Conservation (phyloP, 805 yeast species). For the Yarrowia deformans region DNA sequence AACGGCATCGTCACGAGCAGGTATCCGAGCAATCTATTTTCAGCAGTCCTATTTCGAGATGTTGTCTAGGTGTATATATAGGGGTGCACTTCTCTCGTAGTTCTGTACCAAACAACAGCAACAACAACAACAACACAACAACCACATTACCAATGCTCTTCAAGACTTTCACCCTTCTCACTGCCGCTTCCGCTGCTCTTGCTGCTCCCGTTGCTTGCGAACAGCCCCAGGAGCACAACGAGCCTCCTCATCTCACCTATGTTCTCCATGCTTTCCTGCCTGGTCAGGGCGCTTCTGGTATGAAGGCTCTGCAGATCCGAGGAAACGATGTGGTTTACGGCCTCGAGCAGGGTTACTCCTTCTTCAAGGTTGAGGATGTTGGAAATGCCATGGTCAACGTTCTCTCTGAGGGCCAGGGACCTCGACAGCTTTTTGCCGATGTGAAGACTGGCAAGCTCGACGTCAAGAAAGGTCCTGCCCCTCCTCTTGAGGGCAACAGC, state of each 20-base stretch:
- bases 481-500: conserved; percentile 9
- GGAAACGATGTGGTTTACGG: conserved; percentile 3
- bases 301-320: conserved; percentile 14
- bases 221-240: neutral
- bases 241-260: neutral
- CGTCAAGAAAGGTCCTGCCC: neutral
- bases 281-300: neutral
- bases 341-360: neutral
- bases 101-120: conserved; percentile 1
- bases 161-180: conserved; percentile 5
- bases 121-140: neutral
- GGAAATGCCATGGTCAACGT: conserved; percentile 1
- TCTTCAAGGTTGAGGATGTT: conserved; percentile 8
- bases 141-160: neutral
- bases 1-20: neutral
- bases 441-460: conserved; percentile 4
- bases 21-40: neutral
- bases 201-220: conserved; percentile 13
- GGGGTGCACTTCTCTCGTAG: neutral
- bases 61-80: neutral
- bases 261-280: neutral
- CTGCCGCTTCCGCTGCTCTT: neutral
- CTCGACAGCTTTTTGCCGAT: neutral
- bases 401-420: neutral
- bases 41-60: neutral